These are phyloP conservation scores for Dactylorhiza incarnata DNA, from an alignment of 106 monocot genomes.

Conservation along the genomic window DNA sequence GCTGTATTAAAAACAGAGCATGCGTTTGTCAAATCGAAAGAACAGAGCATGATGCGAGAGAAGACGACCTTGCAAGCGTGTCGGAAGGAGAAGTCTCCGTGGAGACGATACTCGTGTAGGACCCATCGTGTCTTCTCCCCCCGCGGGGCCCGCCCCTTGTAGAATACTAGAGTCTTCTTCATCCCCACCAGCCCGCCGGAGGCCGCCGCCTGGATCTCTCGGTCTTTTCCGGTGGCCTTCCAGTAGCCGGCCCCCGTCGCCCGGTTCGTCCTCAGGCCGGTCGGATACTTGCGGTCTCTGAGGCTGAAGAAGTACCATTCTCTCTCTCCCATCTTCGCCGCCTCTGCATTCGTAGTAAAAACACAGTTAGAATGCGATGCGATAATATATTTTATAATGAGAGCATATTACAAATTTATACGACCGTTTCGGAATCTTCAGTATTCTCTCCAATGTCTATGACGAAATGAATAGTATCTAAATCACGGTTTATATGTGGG, in stretches of 20 bases:
- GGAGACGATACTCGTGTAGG: conserved; percentile 93
- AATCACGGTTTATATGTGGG: too few species aligned
- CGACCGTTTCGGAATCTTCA: too few species aligned
- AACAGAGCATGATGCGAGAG: background rate
- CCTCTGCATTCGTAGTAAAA: conserved; percentile 22
- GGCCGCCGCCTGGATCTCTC: conserved; percentile 51
- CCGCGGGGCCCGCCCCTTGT: conserved; percentile 87
- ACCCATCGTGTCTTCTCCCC: conserved; percentile 99
- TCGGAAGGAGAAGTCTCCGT: conserved; percentile 69
- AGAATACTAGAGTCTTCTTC: conserved; percentile 99
- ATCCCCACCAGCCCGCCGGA: conserved; percentile 65
- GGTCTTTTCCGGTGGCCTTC: conserved; percentile 99
- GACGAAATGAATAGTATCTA: too few species aligned
- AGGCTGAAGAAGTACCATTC: conserved; percentile 97
- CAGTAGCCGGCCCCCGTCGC: conserved; percentile 90
- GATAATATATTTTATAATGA: too few species aligned
- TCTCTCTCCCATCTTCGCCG: conserved; percentile 85
- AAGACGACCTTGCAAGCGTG: conserved; percentile 45
- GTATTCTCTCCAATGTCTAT: too few species aligned
- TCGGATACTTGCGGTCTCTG: conserved; percentile 88
- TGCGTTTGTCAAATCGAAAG: background rate
- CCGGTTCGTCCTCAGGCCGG: conserved; percentile 81
- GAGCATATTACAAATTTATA: too few species aligned
- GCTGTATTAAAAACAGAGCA: background rate
- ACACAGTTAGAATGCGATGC: too few species aligned